A percentile compares a stretch with the other conserved stretches of the same genome.
These are phyloP conservation scores for Periconia sp. DNA, from an alignment of 2,329 filamentous ascomycete genomes.

Conservation along the genomic window DNA sequence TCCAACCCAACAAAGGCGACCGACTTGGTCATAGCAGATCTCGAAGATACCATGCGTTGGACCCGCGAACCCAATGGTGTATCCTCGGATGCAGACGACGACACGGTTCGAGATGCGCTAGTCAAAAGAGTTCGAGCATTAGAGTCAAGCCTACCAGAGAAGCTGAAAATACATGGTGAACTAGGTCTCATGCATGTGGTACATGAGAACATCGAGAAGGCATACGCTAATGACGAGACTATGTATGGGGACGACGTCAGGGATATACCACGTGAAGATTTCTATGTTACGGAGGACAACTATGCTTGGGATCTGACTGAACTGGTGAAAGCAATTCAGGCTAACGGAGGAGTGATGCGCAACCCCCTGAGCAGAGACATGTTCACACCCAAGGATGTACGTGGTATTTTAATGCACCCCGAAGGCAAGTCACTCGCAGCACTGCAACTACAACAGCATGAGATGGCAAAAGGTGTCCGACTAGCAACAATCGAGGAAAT, in stretches of 20 bases:
- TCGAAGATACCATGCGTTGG: slow-evolving; percentile 29
- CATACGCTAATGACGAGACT: slow-evolving; percentile 39
- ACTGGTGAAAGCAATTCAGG: slow-evolving; percentile 33
- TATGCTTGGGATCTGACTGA: slow-evolving; percentile 41
- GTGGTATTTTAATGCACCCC: slow-evolving; percentile 31
- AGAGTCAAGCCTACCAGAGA: slow-evolving; percentile 25
- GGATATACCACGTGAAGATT: slow-evolving; percentile 36
- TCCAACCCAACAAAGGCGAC: slow-evolving; percentile 19
- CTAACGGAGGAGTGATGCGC: slow-evolving; percentile 33
- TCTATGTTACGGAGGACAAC: slow-evolving; percentile 43
- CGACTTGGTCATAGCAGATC: slow-evolving; percentile 22
- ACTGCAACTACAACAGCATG: slow-evolving; percentile 32
- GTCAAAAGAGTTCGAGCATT: slow-evolving; percentile 29
- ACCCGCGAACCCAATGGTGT: slow-evolving; percentile 17
- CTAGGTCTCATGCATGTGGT: slow-evolving; percentile 40
- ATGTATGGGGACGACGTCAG: slow-evolving; percentile 36
- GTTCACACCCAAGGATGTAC: slow-evolving; percentile 38
- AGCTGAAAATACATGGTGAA: slow-evolving; percentile 28
- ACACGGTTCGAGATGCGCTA: slow-evolving; percentile 27
- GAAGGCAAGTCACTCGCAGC: slow-evolving; percentile 27
- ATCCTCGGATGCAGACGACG: slow-evolving; percentile 14
- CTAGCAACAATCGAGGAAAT: slow-evolving; percentile 30
- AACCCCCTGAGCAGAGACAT: slow-evolving; percentile 38
- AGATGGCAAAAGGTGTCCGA: slow-evolving; percentile 37
- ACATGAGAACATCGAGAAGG: slow-evolving; percentile 36